A percentile compares a stretch with the other conserved stretches of the same genome.
Evolutionary conservation across 345 rosid genomes (phyloP).

Genomic region (Salix dunnii): DNA sequence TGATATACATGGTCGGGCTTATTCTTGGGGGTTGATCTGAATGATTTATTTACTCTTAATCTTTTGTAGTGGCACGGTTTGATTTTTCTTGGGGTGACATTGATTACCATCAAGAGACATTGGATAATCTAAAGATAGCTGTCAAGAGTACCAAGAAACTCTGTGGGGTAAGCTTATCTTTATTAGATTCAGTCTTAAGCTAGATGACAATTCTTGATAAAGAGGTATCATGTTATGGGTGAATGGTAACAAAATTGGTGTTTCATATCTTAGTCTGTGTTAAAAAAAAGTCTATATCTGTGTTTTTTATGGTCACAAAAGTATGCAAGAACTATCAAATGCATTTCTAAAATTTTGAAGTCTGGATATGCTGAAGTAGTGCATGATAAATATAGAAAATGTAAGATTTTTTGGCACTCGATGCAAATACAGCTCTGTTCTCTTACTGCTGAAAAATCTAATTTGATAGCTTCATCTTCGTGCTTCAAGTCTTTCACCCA

Average conservation of each 20-base stretch:
- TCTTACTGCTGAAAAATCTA: neutral
- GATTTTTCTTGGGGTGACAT: slow-evolving; percentile 87
- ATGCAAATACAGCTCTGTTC: neutral
- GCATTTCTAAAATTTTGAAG: neutral
- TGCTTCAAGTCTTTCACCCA: neutral
- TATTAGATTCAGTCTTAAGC: neutral
- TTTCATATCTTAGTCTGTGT: neutral
- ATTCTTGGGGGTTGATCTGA: neutral
- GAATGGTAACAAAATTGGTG: neutral
- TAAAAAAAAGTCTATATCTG: neutral
- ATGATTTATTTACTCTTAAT: neutral
- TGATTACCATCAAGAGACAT: slow-evolving; percentile 78
- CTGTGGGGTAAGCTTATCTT: slow-evolving; percentile 60
- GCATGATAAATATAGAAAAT: neutral
- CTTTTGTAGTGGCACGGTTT: slow-evolving; percentile 67
- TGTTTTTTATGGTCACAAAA: neutral
- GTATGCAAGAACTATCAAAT: neutral
- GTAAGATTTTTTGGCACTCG: neutral
- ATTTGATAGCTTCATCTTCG: neutral
- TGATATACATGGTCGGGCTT: neutral
- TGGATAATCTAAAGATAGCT: slow-evolving; percentile 73
- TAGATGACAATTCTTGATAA: neutral
- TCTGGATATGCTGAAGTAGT: neutral
- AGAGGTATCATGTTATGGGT: neutral
- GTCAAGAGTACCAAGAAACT: slow-evolving; percentile 80